Evolutionary conservation across 441 rosid species (phyloP).

Genomic region (Adansonia rubrostipa): DNA sequence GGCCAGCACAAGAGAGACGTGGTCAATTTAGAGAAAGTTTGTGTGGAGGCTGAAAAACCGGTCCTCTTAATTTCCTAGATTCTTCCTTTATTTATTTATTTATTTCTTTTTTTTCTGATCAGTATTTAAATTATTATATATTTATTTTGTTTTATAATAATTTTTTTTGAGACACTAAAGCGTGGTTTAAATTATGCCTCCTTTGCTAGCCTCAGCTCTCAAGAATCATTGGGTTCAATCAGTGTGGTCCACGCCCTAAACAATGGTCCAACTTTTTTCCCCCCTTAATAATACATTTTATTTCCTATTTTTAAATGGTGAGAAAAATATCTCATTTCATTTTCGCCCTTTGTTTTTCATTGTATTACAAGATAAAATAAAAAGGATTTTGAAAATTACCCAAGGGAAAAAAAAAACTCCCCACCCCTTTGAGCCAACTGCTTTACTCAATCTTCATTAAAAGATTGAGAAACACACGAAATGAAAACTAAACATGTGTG

Average conservation of each 20-base stretch:
- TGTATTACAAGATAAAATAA: not conserved
- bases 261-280: not conserved
- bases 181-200: not conserved
- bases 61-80: not conserved
- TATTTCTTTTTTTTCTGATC: not conserved
- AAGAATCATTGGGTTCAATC: not conserved
- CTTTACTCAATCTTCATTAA: not conserved
- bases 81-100: not conserved
- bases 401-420: not conserved
- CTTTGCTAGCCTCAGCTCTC: not conserved
- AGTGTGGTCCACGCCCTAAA: not conserved
- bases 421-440: not conserved
- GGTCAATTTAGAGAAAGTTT: conserved; percentile 31
- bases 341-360: not conserved
- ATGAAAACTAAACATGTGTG: not conserved
- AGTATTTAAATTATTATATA: too few relatives aligned
- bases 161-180: not conserved
- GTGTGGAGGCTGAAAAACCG: not conserved
- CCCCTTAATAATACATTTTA: not conserved
- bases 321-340: not conserved
- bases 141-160: not conserved
- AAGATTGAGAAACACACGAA: not conserved
- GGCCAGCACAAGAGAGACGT: conserved; percentile 21
- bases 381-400: not conserved
- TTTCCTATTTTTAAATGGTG: not conserved